Evolutionary conservation across 1,284 basidiomycete species (phyloP), one percentile per base, ranked within the genome.

Genomic region (Ganoderma lucidum): DNA sequence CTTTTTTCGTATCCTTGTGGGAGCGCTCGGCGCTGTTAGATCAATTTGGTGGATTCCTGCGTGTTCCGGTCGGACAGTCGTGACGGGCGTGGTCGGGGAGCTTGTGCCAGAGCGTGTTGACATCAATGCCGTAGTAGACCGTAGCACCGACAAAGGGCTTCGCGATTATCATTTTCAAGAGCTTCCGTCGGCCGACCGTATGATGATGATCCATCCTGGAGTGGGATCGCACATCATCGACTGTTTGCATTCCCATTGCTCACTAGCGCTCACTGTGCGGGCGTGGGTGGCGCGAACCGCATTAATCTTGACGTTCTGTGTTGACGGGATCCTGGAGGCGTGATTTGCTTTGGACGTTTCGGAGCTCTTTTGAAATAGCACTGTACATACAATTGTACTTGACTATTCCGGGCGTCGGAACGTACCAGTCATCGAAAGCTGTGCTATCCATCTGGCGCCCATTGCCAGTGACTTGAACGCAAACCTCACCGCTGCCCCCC

Each of bases 121-220:
- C 19, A 48, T 48, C 45, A 48, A 23, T 48, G n/a, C 19, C 45
- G 48, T 23, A 51, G 48, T 8, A 51, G 23, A 51, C 48, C 48
- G 48, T 51, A 51, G 23, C 48, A 28, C 48, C 48, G 23, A 51
- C 48, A 10, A 28, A n/a, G n/a, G 12, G 23, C 23, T 28, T 51
- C 48, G 14, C 19, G 4, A 28, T 51, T 51, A 28, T 51, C 23
- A 28, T 51, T 51, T 51, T 14, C n/a, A 14, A n/a, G 48, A 51
- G 48, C 48, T 28, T 51, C 23, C 48, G 48, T 51, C 48, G 48
- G 48, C 48, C 48, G 48, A 51, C 48, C 48, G 48, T 51, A 51
- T 51, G 23, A 51, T 14, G 28, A 10, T 14, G 28, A 10, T n/a
- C 23, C 10, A 5, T 51, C 45, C 45, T 10, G 5, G 19, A 48